Evolutionary conservation across 1,284 basidiomycete genomes (phyloP).

Genomic region (Earliella scabrosa): DNA sequence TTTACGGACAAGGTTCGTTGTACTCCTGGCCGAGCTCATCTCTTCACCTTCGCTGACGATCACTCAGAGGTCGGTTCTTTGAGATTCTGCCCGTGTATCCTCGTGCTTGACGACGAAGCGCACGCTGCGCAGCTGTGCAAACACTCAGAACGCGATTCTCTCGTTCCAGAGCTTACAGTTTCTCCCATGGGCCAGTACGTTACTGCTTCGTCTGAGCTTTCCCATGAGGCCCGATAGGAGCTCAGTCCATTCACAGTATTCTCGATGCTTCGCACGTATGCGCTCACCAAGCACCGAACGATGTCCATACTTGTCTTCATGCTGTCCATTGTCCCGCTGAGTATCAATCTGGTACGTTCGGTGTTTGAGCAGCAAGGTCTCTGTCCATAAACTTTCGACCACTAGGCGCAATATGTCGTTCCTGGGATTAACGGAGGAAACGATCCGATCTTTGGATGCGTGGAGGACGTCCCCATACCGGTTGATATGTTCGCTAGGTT

Average conservation of each 20-base stretch:
- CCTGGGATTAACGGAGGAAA: no score
- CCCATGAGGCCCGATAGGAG: background rate
- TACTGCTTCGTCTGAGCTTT: background rate
- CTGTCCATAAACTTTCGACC: background rate
- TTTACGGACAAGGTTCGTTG: no score
- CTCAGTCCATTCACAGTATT: no score
- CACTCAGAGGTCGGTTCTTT: no score
- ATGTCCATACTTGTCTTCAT: background rate
- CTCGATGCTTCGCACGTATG: background rate
- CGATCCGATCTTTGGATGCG: background rate
- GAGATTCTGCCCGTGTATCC: no score
- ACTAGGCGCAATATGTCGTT: background rate
- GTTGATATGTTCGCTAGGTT: background rate
- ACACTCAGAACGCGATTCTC: background rate
- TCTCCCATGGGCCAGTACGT: background rate
- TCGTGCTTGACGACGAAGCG: no score
- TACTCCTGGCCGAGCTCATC: no score
- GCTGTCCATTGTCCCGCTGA: background rate
- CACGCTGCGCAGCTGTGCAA: no score
- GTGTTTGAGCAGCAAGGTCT: background rate
- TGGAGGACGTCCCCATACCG: background rate
- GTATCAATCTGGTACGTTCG: background rate
- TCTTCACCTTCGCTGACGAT: no score
- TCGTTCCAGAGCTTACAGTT: background rate
- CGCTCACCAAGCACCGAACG: background rate